Conservation (phyloP, 2,329 filamentous ascomycete species). For the Verticillium longisporum region DNA sequence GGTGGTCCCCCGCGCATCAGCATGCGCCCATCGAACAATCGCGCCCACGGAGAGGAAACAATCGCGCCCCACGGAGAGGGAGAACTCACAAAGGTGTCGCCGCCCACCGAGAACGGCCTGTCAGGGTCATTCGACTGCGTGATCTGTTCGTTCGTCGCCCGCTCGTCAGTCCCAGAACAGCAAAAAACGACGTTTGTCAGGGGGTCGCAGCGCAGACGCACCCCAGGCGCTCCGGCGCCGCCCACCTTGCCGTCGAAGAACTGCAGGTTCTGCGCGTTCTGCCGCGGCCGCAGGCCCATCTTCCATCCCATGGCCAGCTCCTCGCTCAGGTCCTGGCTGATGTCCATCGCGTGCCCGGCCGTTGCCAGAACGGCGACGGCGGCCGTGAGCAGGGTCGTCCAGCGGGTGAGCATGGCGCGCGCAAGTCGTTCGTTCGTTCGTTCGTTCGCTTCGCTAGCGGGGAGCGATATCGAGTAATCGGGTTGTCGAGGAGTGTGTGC, state of each 20-base stretch:
- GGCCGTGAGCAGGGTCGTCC: not conserved
- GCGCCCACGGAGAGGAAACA: not conserved
- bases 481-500: not conserved
- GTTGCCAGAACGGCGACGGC: constrained; percentile 1
- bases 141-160: constrained; percentile 19
- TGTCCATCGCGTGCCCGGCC: constrained; percentile 13
- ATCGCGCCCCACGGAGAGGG: no score
- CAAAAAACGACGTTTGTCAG: not conserved
- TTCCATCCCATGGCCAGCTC: constrained; percentile 25
- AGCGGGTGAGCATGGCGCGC: not conserved
- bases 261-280: constrained; percentile 29
- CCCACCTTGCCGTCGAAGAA: constrained; percentile 32
- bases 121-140: constrained; percentile 29
- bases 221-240: constrained; percentile 25
- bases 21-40: not conserved
- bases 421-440: not conserved
- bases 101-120: constrained; percentile 34
- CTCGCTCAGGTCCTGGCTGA: constrained; percentile 17
- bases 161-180: not conserved
- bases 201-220: constrained; percentile 13
- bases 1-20: constrained; percentile 1
- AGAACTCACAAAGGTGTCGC: constrained; percentile 34
- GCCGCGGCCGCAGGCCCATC: constrained; percentile 26
- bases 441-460: not conserved
- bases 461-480: not conserved